These are phyloP conservation scores for Blepharisma japonicum DNA, from an alignment of 73 alveolate genomes.

Conservation along the genomic window DNA sequence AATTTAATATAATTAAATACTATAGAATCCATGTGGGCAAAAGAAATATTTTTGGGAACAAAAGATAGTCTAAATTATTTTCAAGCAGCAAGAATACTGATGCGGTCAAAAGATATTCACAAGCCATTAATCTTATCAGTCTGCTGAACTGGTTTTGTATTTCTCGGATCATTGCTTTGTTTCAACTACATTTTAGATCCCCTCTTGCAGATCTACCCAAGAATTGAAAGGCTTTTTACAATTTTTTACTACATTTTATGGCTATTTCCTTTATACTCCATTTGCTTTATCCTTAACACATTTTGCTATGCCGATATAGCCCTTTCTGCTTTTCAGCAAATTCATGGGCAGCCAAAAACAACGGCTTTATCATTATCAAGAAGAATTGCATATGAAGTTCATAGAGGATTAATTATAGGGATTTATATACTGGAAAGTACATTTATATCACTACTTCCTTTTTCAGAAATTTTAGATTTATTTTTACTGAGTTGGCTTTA, in stretches of 20 bases:
- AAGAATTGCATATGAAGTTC: constrained; percentile 7
- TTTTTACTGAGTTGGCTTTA: constrained; percentile 21
- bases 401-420: constrained; percentile 19
- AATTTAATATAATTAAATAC: too few relatives aligned
- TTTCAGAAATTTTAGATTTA: neutral
- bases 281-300: constrained; percentile 8
- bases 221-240: constrained; percentile 7
- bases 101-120: neutral
- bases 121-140: constrained; percentile 2
- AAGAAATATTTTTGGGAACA: too few relatives aligned
- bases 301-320: constrained; percentile 21
- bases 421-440: neutral
- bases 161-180: neutral
- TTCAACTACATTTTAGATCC: neutral
- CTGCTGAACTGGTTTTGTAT: neutral
- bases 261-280: neutral
- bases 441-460: neutral
- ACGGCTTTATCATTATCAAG: constrained; percentile 2
- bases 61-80: too few relatives aligned
- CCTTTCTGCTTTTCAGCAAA: neutral
- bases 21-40: too few relatives aligned
- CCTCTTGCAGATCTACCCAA: neutral
- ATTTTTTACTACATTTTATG: constrained; percentile 3
- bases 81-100: too few relatives aligned
- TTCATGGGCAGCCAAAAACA: neutral